phyloP scores from a whole-genome alignment of 495 filamentous ascomycete species.

The Hypomontagnella monticulosa region DNA sequence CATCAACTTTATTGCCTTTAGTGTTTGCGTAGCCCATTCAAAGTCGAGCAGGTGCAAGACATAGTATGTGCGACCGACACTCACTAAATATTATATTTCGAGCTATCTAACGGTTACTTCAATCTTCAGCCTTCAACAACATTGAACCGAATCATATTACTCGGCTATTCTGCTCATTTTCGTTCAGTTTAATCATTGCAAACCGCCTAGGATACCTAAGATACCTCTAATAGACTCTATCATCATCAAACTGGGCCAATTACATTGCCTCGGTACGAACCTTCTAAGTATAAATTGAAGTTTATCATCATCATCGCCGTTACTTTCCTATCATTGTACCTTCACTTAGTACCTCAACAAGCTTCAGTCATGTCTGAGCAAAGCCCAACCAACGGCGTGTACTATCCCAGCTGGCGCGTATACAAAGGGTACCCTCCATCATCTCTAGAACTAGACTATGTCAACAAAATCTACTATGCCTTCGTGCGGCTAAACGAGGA shows the following conservation, averaged over 20 bases:
- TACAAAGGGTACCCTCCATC: constrained; percentile 76
- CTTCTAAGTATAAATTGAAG: too few species aligned
- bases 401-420: constrained; percentile 83
- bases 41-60: too few species aligned
- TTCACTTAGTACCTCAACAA: background rate
- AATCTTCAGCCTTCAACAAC: too few species aligned
- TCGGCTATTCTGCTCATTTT: background rate
- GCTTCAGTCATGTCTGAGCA: constrained; percentile 19
- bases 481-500: constrained; percentile 62
- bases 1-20: too few species aligned
- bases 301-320: background rate
- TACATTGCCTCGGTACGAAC: too few species aligned
- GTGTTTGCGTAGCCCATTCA: too few species aligned
- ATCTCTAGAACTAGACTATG: constrained; percentile 66
- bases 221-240: too few species aligned
- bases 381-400: constrained; percentile 59
- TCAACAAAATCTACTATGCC: constrained; percentile 82
- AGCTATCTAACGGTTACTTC: too few species aligned
- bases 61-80: too few species aligned
- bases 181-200: background rate
- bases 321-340: background rate
- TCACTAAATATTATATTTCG: too few species aligned
- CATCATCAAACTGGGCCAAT: background rate
- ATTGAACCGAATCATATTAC: background rate
- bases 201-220: background rate